Base-by-base conservation (phyloP, 2,329 filamentous ascomycete genomes). In the Colletotrichum sp. region DNA sequence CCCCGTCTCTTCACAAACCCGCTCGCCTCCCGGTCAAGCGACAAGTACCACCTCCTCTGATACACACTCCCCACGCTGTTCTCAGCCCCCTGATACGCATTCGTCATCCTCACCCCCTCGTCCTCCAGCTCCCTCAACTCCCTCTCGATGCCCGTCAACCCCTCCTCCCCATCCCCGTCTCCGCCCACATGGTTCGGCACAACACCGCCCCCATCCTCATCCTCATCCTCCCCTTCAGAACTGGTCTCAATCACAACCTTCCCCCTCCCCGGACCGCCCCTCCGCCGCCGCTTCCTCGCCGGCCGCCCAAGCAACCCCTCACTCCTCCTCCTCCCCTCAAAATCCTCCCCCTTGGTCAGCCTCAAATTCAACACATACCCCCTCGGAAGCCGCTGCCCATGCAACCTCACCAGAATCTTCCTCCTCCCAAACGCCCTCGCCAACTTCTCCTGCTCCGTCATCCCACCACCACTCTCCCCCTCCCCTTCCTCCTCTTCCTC, bases 51-150 rank as follows among this genome's bases (percentile, higher is more conserved):
- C 57, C 87, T 86, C 7, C 93, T 88, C 81, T 94, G 93, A 79
- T 94, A 90, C 6, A 94, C 85, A 48, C 92, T 94, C 7, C 90
- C 91, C 55, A 95, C 92, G 4, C 87, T 90, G 79, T 95, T 95
- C 2, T 80, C 86, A 0, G 93, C 92, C 7, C 93, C 93, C 0
- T 89, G 84, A 79, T 95, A 95, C 6, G 93, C 92, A 79, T 95
- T 95, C 7, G 88, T 91, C 3, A 81, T 81, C 9, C 91, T 89
- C 28, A 93, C 89, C 32, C 89, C 83, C 52, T 89, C 87, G 74
- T 92, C 88, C 72, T 90, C 86, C 10, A 87, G 80, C 78, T 90
- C 86, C 7, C 83, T 83, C 30, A 87, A 78, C 79, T 88, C 86
- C 43, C 81, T 81, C 67, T 87, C 85, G 78, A 85, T 82, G 4